A percentile compares a stretch with the other conserved stretches of the same genome.
phyloP scores from a whole-genome alignment of 495 filamentous ascomycete genomes.

The Apiosordaria backusii region DNA sequence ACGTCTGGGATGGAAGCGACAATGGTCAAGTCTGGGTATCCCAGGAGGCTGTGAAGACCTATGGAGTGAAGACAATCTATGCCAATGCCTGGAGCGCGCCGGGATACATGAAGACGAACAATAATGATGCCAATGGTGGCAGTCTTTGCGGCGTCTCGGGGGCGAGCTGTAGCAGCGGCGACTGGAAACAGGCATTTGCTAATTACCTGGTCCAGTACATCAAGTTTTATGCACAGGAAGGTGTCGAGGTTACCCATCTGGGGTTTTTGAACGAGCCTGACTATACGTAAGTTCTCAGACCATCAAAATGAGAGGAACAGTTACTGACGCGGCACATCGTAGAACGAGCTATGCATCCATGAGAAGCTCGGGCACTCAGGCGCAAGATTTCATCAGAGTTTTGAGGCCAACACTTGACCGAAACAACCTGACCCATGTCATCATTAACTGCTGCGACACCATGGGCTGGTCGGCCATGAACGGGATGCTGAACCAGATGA shows the following conservation, averaged over 20 bases:
- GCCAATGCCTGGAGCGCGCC: slow-evolving; percentile 56
- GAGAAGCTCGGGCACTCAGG: slow-evolving; percentile 46
- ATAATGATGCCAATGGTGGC: slow-evolving; percentile 49
- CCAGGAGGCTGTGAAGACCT: slow-evolving; percentile 41
- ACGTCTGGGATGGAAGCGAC: slow-evolving; percentile 46
- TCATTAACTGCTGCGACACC: slow-evolving; percentile 52
- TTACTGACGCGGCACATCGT: not conserved
- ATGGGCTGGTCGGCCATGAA: slow-evolving; percentile 45
- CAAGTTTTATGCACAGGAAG: slow-evolving; percentile 44
- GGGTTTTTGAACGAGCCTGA: slow-evolving; percentile 54
- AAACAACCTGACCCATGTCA: slow-evolving; percentile 33
- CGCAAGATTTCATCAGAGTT: slow-evolving; percentile 51
- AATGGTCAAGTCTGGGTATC: slow-evolving; percentile 49
- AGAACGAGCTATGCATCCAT: slow-evolving; percentile 45
- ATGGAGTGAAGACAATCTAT: slow-evolving; percentile 50
- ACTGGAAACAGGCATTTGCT: slow-evolving; percentile 56
- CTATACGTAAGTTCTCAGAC: slow-evolving; percentile 26
- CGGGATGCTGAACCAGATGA: slow-evolving; percentile 41
- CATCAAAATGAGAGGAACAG: slow-evolving; percentile 2
- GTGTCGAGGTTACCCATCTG: slow-evolving; percentile 47
- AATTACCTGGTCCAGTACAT: slow-evolving; percentile 53
- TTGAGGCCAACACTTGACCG: slow-evolving; percentile 44
- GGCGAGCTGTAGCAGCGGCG: slow-evolving; percentile 45
- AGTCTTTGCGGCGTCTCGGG: slow-evolving; percentile 50
- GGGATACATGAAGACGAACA: slow-evolving; percentile 57